These are phyloP conservation scores for Babesia caballi DNA, from an alignment of 169 alveolate species.

Conservation along the genomic window DNA sequence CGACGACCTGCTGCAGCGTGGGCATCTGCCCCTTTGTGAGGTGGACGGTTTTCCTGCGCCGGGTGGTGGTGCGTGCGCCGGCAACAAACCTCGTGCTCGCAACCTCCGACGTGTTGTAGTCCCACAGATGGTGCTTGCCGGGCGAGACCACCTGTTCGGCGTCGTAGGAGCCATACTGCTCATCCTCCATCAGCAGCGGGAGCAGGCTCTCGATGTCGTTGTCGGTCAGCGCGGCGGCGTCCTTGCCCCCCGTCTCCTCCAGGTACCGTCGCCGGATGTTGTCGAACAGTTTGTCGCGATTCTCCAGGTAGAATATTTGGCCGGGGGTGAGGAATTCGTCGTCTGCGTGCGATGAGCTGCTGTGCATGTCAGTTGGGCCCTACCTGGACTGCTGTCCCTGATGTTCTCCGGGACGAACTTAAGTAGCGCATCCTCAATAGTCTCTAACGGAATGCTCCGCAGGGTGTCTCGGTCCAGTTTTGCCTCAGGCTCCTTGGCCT, in stretches of 20 bases:
- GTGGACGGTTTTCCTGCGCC: conserved; percentile 53
- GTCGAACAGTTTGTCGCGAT: conserved; percentile 66
- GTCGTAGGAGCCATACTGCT: conserved; percentile 62
- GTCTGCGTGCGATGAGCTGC: background rate
- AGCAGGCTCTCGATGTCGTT: conserved; percentile 16
- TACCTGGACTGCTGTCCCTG: conserved; percentile 21
- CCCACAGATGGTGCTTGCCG: conserved; percentile 74
- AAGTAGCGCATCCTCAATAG: conserved; percentile 49
- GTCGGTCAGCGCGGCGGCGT: conserved; percentile 15
- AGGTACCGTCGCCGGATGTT: conserved; percentile 58
- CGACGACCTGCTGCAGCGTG: conserved; percentile 72
- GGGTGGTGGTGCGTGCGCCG: too few species aligned
- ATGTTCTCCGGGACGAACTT: conserved; percentile 60
- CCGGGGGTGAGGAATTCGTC: conserved; percentile 68
- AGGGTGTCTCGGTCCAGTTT: background rate
- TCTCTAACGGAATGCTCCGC: conserved; percentile 21
- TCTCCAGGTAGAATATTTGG: conserved; percentile 71
- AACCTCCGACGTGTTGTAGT: conserved; percentile 60
- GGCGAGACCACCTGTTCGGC: conserved; percentile 66
- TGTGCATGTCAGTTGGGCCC: background rate
- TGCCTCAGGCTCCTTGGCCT: too few species aligned
- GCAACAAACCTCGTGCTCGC: conserved; percentile 6
- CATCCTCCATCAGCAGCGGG: conserved; percentile 52
- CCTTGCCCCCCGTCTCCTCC: conserved; percentile 36
- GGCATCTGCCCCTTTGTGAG: conserved; percentile 78